These are phyloP conservation scores for Fusarium incarnatum DNA, from an alignment of 2,329 filamentous ascomycete species.

Conservation along the genomic window DNA sequence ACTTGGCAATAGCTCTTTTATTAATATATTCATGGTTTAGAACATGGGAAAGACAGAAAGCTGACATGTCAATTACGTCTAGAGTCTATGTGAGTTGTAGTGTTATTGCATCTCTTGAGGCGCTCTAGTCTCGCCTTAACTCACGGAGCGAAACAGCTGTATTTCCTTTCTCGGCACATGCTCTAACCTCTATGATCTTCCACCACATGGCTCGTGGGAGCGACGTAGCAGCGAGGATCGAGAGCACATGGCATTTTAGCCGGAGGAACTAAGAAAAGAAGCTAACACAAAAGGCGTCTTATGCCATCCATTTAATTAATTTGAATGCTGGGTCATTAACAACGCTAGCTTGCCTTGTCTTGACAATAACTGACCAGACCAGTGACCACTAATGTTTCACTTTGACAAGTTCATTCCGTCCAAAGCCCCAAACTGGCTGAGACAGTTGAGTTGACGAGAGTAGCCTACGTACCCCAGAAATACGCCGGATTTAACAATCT, in stretches of 20 bases:
- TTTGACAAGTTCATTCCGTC: background rate
- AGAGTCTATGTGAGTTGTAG: background rate
- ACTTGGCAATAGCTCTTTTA: conserved; percentile 3
- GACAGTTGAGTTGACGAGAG: background rate
- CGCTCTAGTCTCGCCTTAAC: background rate
- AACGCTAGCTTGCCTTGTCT: background rate
- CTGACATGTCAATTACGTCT: background rate
- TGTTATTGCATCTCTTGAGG: background rate
- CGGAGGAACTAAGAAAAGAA: background rate
- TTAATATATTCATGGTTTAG: background rate
- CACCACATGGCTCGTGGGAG: background rate
- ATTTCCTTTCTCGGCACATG: background rate
- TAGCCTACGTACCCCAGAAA: conserved; percentile 1
- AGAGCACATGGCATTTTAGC: conserved; percentile 20
- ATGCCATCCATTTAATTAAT: conserved; percentile 4
- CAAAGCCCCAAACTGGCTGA: background rate
- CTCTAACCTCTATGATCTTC: background rate
- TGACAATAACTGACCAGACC: background rate
- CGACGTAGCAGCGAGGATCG: background rate
- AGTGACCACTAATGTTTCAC: conserved; percentile 7
- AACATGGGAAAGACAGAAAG: background rate
- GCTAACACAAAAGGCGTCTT: background rate
- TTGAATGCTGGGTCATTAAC: background rate
- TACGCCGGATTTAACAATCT: conserved; percentile 24
- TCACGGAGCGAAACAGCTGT: background rate